Evolutionary conservation across 768 basidiomycete genomes (phyloP).

Genomic region (Boletus edulis): DNA sequence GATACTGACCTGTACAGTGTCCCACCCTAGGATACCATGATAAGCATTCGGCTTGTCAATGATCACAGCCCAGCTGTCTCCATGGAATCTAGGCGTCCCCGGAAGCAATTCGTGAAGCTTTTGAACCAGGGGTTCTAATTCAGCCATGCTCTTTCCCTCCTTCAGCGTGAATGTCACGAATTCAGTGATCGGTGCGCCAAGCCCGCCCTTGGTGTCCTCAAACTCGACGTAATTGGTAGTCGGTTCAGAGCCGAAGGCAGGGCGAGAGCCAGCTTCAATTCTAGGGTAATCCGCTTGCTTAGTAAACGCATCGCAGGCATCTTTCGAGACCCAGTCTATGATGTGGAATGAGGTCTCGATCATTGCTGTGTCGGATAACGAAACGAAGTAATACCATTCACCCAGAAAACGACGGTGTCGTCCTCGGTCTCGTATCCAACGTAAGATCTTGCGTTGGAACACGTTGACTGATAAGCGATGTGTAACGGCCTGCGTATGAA

Average conservation of each 20-base stretch:
- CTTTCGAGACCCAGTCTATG: slow-evolving; percentile 28
- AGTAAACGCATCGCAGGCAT: slow-evolving; percentile 12
- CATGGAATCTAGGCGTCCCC: slow-evolving; percentile 24
- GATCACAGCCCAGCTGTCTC: slow-evolving; percentile 29
- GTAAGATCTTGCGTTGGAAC: slow-evolving; percentile 23
- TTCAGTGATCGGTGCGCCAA: slow-evolving; percentile 31
- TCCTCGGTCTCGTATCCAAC: slow-evolving; percentile 31
- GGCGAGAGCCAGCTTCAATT: background rate
- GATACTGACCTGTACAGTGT: slow-evolving; percentile 30
- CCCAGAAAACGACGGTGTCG: slow-evolving; percentile 24
- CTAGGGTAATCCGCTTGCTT: slow-evolving; percentile 6
- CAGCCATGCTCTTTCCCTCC: slow-evolving; percentile 14
- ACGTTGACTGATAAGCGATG: slow-evolving; percentile 5
- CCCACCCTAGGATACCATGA: slow-evolving; percentile 37
- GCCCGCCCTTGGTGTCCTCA: slow-evolving; percentile 14
- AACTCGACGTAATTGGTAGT: slow-evolving; percentile 21
- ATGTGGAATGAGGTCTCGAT: slow-evolving; percentile 3
- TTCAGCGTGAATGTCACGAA: slow-evolving; percentile 34
- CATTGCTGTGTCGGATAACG: background rate
- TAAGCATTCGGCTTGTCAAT: slow-evolving; percentile 17
- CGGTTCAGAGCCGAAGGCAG: slow-evolving; percentile 19
- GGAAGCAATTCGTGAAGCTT: slow-evolving; percentile 19
- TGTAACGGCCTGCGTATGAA: background rate
- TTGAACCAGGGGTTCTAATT: slow-evolving; percentile 22
- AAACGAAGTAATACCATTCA: slow-evolving; percentile 12